Conservation (phyloP, 2,329 filamentous ascomycete species). For the Ophiostoma quercus region DNA sequence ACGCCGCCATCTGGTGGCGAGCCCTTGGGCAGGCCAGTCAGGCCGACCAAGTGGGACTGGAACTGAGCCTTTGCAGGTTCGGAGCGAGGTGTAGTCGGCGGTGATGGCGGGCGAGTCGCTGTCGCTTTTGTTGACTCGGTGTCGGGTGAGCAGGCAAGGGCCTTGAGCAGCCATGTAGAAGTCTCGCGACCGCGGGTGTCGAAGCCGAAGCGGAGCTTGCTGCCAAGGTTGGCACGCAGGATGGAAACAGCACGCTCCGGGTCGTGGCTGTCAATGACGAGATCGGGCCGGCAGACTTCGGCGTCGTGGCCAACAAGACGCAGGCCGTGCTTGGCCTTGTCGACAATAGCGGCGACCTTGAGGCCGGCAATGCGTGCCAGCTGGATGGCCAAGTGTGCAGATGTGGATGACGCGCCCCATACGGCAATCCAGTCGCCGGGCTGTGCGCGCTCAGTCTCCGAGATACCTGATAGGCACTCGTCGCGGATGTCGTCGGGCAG, state of each 20-base stretch:
- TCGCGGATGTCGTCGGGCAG: constrained; percentile 57
- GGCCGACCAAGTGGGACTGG: constrained; percentile 57
- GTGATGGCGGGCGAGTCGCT: constrained; percentile 37
- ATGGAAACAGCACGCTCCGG: constrained; percentile 60
- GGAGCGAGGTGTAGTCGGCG: constrained; percentile 33
- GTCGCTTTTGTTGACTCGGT: not conserved
- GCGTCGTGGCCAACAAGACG: constrained; percentile 46
- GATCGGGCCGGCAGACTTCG: constrained; percentile 43
- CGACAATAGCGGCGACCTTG: constrained; percentile 60
- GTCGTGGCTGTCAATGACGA: constrained; percentile 65
- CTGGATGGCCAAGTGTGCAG: constrained; percentile 61
- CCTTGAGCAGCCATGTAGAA: constrained; percentile 52
- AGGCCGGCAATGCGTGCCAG: constrained; percentile 62
- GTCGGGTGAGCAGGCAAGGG: constrained; percentile 35
- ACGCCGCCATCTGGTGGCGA: constrained; percentile 41
- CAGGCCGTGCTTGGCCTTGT: constrained; percentile 60
- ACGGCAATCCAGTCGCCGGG: constrained; percentile 65
- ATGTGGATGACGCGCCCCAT: constrained; percentile 70
- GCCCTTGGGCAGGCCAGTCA: constrained; percentile 62
- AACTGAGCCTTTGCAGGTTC: constrained; percentile 2
- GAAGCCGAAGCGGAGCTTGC: constrained; percentile 58
- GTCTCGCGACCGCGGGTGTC: constrained; percentile 64
- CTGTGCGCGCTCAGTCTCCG: constrained; percentile 47
- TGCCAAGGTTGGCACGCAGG: constrained; percentile 51
- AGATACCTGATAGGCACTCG: constrained; percentile 58